Evolutionary conservation across 768 basidiomycete species (phyloP), one percentile per base, ranked within the genome.

Genomic region (Auriscalpium vulgare): DNA sequence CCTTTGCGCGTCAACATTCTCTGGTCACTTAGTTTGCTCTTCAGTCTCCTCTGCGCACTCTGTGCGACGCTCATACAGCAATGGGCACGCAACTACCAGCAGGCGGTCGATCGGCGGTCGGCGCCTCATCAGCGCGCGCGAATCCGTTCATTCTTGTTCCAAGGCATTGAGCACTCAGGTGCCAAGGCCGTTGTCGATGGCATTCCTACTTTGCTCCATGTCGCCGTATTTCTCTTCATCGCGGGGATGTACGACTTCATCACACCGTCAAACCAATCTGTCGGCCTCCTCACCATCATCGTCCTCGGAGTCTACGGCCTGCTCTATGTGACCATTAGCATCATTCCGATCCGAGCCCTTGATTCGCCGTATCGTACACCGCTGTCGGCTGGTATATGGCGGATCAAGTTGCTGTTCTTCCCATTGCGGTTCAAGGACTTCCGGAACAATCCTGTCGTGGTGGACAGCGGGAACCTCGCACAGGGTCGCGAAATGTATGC

Each of bases 291-390:
- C n/a, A 8, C 59, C 36, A 40, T 60, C 5, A 1, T 52, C 2
- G 46, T 56, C 19, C 47, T 54, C 10, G 9, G 40, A 3, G 6
- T 51, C 16, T 54, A 17, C 14, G 37, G 38, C 29, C 9, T 54
- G 6, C 35, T 53, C 11, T 61, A 61, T 48, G n/a, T 49, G 8
- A 1, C 55, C 16, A 38, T 56, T 10, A 50, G 50, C 58, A 50
- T 60, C 37, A 40, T 56, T 45, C 58, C 60, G 7, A 38, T 61
- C 14, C 50, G 21, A 34, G 47, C 13, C 10, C 58, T 49, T 43
- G 47, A 50, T 47, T 56, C 52, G 16, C 60, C 60, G 2, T 61
- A 61, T 44, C 54, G 55, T 38, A 61, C 60, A 14, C 60, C 60
- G 9, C 37, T 61, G 10, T 56, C 60, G 6, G 36, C 10, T 23